Base-by-base conservation (phyloP, 2,329 filamentous ascomycete species). In the Pseudocercospora macadamiae region DNA sequence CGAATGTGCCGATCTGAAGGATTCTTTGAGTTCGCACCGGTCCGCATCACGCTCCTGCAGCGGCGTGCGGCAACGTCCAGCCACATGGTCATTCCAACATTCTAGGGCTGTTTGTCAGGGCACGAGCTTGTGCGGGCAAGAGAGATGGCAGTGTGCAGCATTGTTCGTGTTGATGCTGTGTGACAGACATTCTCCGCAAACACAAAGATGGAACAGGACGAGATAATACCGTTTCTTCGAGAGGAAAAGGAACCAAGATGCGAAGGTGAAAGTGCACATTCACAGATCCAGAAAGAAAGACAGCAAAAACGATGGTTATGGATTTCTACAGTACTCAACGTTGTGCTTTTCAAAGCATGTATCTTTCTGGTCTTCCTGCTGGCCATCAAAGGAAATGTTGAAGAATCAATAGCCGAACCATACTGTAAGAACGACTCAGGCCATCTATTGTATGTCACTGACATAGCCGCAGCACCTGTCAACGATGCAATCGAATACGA, bases 401-500 rank as follows among this genome's bases (percentile, higher is more conserved):
- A 32, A 59, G 14, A 30, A 18, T 42, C 45, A 7, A 44, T 61
- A 4, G n/a, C 54, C 28, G 54, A 57, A 37, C 39, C 59, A 61
- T 61, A 61, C 37, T 61, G 59, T 57, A 56, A 48, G 49, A 12
- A 47, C 6, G 7, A 18, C 25, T 6, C 5, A 12, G 8, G 34
- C 12, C 19, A 44, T 0, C n/a, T 8, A 7, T 7, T 18, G 6
- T 14, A 8, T 7, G 9, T 44, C 25, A 16, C 10, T 21, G 3
- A 37, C 1, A 16, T 10, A 16, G 4, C 14, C 16, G n/a, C 32
- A 61, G 59, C 59, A 19, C 59, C 59, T 5, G 54, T 51, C 23
- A 61, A 57, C 23, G 34, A 57, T 19, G 51, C 51, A 14, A 57
- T 61, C 18, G 23, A 36, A 28, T 61, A 61, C 25, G 59, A 61